Base-by-base conservation (phyloP, 805 yeast species). In the Candida palmyrensis region DNA sequence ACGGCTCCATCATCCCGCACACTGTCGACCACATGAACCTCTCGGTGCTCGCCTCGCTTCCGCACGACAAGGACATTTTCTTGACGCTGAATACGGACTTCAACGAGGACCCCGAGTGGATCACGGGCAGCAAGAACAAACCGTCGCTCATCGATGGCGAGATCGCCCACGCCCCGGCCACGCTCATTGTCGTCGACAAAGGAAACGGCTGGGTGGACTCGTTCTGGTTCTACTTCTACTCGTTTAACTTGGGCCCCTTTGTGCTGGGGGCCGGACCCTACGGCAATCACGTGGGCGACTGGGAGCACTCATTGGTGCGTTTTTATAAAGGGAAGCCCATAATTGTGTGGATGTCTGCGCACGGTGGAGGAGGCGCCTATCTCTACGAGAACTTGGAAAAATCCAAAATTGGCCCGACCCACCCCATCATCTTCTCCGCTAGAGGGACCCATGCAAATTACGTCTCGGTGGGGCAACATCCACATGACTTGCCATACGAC, bases 231-330 rank as follows among this genome's bases (percentile, higher is more conserved):
- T 89, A 86, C 52, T 90, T 90, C 52, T 90, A 92, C 53, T 82
- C 95, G 2, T 90, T 90, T 65, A 90, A 90, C 53, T 65, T 85
- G 43, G 98, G 98, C 0, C 97, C 98, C 0, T 90, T 80, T 59
- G 97, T 90, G 7, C 88, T 90, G 97, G 97, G 97, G 3, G 73
- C 75, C 23, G 98, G 98, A 0, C 98, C 98, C 0, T 92, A 82
- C 65, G 98, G 98, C 0, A 84, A 90, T 53, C 98, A 90, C 52
- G 78, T 92, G 21, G 98, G 97, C 5, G 98, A 90, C 62, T 90
- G 98, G 98, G 98, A 90, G 48, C 98, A 90, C 55, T 78, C 94
- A 1, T 60, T 90, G 22, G 90, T 88, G 10, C 67, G 98, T 17
- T 90, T 86, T 52, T 75, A 79, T 48, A 71, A 81, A 3, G 95